A percentile compares a stretch with the other conserved stretches of the same genome.
phyloP scores from a whole-genome alignment of 306 rosid species.

The Senna tora region DNA sequence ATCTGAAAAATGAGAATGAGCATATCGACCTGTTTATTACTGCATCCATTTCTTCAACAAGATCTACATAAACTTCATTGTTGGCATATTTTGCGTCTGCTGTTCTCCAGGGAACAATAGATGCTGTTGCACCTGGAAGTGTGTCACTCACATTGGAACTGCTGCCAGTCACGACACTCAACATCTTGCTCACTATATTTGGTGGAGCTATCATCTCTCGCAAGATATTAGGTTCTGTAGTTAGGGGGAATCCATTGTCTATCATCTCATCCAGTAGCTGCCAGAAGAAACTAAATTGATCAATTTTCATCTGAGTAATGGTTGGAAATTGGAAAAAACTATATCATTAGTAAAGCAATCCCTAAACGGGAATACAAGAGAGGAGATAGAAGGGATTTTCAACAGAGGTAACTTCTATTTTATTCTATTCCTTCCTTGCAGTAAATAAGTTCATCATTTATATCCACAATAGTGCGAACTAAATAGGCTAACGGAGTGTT shows the following conservation, averaged over 20 bases:
- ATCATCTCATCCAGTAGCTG: conserved; percentile 89
- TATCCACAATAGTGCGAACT: not conserved
- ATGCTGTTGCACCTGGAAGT: conserved; percentile 79
- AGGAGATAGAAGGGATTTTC: not conserved
- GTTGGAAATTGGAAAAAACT: not conserved
- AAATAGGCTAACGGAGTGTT: not conserved
- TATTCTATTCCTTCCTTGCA: not conserved
- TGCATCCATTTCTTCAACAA: conserved; percentile 89
- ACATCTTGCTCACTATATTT: conserved; percentile 80
- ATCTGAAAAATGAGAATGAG: conserved; percentile 27
- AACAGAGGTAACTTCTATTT: not conserved
- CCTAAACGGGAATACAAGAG: not conserved
- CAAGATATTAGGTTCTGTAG: conserved; percentile 87
- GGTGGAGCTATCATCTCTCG: conserved; percentile 94
- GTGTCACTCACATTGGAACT: conserved; percentile 85
- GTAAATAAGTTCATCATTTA: not conserved
- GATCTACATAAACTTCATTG: conserved; percentile 85
- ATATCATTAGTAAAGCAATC: not conserved
- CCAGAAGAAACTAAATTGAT: not conserved
- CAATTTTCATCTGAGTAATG: not conserved
- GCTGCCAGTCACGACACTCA: conserved; percentile 90
- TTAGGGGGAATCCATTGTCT: conserved; percentile 97
- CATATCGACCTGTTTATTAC: conserved; percentile 66
- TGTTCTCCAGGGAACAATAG: conserved; percentile 86
- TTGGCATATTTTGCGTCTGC: conserved; percentile 69